These are phyloP conservation scores for Mycena latifolia DNA, from an alignment of 768 basidiomycete genomes.

Conservation along the genomic window DNA sequence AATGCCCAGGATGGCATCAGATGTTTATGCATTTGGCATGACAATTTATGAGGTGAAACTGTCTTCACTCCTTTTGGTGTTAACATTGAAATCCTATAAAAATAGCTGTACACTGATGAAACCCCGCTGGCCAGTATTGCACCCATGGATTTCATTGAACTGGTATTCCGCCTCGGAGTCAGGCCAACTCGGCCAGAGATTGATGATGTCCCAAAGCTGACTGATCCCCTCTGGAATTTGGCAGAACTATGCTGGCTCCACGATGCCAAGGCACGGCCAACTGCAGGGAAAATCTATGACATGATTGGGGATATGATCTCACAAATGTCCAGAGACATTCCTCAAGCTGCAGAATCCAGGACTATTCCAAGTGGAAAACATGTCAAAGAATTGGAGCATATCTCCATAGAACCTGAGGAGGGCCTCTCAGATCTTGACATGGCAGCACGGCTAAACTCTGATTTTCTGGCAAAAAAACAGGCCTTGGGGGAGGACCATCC, in stretches of 20 bases:
- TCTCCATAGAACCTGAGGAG: no score
- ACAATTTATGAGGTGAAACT: slow-evolving; percentile 40
- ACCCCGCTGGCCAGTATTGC: slow-evolving; percentile 14
- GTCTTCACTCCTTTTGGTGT: not conserved
- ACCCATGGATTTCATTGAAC: slow-evolving; percentile 24
- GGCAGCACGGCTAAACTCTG: no score
- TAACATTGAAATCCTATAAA: not conserved
- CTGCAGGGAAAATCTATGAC: not conserved
- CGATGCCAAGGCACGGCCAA: slow-evolving; percentile 33
- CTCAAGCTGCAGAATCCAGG: not conserved
- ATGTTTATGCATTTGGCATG: no score
- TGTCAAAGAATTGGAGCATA: no score
- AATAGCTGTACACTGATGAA: no score
- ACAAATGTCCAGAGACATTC: not conserved
- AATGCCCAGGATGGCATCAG: no score
- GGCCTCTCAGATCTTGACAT: no score
- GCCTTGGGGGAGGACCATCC: no score
- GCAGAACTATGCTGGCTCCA: slow-evolving; percentile 39
- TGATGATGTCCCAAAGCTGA: slow-evolving; percentile 37
- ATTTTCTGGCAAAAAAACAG: no score
- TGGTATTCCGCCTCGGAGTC: slow-evolving; percentile 27
- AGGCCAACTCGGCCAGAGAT: no score
- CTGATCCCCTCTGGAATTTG: slow-evolving; percentile 40
- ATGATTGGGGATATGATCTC: no score
- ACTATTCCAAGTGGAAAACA: not conserved